Evolutionary conservation across 2,329 filamentous ascomycete genomes (phyloP).

Genomic region (Metarhizium anisopliae): DNA sequence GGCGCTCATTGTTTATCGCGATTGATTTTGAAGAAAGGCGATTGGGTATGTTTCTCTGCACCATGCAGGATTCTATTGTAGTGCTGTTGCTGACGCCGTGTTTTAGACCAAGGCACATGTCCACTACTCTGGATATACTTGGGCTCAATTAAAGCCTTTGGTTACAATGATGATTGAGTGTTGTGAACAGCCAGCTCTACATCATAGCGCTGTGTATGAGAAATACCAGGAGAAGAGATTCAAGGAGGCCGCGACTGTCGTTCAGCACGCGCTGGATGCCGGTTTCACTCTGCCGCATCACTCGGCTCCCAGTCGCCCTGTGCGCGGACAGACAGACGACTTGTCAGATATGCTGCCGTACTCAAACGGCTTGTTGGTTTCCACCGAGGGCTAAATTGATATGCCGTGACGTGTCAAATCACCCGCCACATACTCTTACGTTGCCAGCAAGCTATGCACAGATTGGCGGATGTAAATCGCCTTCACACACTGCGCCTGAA

Average conservation of each 20-base stretch:
- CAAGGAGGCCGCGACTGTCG: conserved; percentile 74
- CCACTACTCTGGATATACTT: conserved; percentile 91
- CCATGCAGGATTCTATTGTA: not conserved
- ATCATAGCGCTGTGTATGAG: conserved; percentile 81
- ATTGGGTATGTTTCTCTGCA: conserved; percentile 61
- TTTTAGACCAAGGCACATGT: conserved; percentile 69
- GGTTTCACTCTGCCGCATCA: conserved; percentile 44
- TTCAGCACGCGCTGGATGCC: conserved; percentile 62
- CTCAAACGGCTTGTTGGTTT: conserved; percentile 19
- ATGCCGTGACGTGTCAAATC: not conserved
- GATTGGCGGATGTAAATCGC: not conserved
- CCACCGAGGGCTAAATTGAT: conserved; percentile 15
- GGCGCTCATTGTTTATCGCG: conserved; percentile 88
- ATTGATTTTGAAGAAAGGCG: conserved; percentile 80
- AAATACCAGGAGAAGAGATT: conserved; percentile 87
- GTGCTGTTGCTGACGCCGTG: not conserved
- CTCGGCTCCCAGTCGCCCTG: conserved; percentile 27
- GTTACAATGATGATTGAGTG: conserved; percentile 77
- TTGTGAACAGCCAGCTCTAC: conserved; percentile 69
- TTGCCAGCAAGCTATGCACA: not conserved
- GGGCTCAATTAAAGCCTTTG: conserved; percentile 69
- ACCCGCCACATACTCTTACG: not conserved
- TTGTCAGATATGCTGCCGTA: conserved; percentile 17
- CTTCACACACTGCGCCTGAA: not conserved
- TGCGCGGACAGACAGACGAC: conserved; percentile 13